Evolutionary conservation across 805 yeast species (phyloP).

Genomic region (Candida odintsovae): DNA sequence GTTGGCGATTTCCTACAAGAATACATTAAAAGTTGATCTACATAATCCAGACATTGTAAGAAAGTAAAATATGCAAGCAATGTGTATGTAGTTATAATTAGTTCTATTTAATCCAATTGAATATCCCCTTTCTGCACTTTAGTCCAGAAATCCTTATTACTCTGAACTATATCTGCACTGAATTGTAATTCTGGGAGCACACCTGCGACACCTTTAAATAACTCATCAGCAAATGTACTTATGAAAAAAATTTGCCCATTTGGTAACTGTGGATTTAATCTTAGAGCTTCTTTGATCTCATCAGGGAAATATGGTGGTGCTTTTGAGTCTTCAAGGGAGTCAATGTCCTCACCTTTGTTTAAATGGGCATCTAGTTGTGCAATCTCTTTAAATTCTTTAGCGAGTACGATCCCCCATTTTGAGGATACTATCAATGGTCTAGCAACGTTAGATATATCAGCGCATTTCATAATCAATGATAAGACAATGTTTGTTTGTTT

Average conservation of each 20-base stretch:
- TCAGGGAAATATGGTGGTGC: constrained; percentile 28
- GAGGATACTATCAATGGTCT: constrained; percentile 70
- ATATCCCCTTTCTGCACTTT: constrained; percentile 3
- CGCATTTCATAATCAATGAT: constrained; percentile 79
- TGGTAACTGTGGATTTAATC: constrained; percentile 44
- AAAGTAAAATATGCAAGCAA: no score
- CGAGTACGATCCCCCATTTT: constrained; percentile 81
- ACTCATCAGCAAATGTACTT: constrained; percentile 69
- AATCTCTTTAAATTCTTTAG: constrained; percentile 72
- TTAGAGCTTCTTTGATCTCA: constrained; percentile 38
- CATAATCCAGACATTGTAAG: no score
- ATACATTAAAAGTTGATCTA: neutral
- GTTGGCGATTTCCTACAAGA: no score
- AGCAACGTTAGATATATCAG: constrained; percentile 92
- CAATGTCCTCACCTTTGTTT: constrained; percentile 19
- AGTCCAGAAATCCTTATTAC: constrained; percentile 4
- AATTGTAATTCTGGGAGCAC: constrained; percentile 58
- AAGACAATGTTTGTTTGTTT: constrained; percentile 41
- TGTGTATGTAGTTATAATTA: no score
- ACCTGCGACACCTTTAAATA: constrained; percentile 59
- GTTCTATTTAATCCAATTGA: neutral
- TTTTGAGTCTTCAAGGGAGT: constrained; percentile 13
- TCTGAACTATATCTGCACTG: constrained; percentile 42
- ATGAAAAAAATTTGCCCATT: constrained; percentile 82
- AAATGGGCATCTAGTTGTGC: constrained; percentile 41